These are phyloP conservation scores for Aspergillus cavernicola DNA, from an alignment of 495 filamentous ascomycete species.

Conservation along the genomic window DNA sequence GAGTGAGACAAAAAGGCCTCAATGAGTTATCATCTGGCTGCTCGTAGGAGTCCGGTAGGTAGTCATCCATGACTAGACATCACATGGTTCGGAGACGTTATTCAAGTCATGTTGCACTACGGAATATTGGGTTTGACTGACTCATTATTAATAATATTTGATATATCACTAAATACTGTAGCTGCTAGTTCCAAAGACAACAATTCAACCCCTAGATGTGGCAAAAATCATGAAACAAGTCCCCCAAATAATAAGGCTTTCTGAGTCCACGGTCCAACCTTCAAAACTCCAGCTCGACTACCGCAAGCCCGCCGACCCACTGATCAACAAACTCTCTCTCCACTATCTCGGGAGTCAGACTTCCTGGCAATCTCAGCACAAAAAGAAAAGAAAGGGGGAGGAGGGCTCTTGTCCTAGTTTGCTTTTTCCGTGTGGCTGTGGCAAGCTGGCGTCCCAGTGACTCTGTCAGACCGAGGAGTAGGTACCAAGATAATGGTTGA, in stretches of 20 bases:
- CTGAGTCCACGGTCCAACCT: background rate
- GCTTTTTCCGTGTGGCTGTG: background rate
- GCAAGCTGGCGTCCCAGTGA: background rate
- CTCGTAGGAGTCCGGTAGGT: too few species aligned
- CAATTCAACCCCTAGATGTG: too few species aligned
- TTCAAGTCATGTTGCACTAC: background rate
- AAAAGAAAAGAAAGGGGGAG: background rate
- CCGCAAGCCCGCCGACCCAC: conserved; percentile 2
- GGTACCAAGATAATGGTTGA: background rate
- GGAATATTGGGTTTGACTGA: too few species aligned
- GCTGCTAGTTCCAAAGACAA: too few species aligned
- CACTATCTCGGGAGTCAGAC: conserved; percentile 2
- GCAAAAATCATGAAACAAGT: too few species aligned
- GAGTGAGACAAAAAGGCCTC: background rate
- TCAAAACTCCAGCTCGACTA: background rate
- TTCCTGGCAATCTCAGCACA: background rate
- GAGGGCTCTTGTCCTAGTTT: background rate
- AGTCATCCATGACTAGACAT: too few species aligned
- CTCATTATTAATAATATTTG: too few species aligned
- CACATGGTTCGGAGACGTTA: background rate
- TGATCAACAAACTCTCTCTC: conserved; percentile 6
- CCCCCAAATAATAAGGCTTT: too few species aligned
- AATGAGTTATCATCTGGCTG: background rate
- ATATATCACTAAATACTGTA: too few species aligned
- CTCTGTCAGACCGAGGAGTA: background rate